These are phyloP conservation scores for Coix lacrymajobi DNA, from an alignment of 176 grass and related monocot genomes.

Conservation along the genomic window DNA sequence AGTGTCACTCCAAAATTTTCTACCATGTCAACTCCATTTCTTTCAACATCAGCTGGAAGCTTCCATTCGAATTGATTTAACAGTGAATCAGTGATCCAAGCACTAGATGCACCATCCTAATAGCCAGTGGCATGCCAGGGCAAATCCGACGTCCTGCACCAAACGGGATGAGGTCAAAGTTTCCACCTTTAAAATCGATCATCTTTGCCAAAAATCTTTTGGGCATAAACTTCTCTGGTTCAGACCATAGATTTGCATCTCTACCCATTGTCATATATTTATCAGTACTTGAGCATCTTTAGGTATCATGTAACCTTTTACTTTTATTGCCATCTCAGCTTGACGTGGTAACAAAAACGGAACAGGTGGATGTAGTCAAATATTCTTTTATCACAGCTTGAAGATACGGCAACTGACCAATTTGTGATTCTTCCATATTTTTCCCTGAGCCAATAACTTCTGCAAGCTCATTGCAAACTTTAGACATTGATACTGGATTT, in stretches of 20 bases:
- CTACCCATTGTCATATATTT: no score
- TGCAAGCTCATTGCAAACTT: slow-evolving; percentile 21
- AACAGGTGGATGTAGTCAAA: no score
- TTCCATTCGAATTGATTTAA: slow-evolving; percentile 29
- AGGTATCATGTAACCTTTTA: slow-evolving; percentile 29
- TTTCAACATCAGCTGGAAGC: slow-evolving; percentile 8
- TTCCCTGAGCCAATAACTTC: slow-evolving; percentile 1
- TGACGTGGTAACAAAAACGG: no score
- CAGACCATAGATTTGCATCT: slow-evolving; percentile 20
- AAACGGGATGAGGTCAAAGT: slow-evolving; percentile 42
- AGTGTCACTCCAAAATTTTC: slow-evolving; percentile 19
- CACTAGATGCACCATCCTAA: slow-evolving; percentile 36
- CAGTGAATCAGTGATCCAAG: slow-evolving; percentile 15
- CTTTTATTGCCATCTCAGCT: no score
- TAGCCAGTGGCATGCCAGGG: slow-evolving; percentile 40
- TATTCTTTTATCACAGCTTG: slow-evolving; percentile 49
- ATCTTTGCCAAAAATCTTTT: slow-evolving; percentile 29
- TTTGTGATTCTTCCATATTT: slow-evolving; percentile 35
- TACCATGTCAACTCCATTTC: slow-evolving; percentile 20
- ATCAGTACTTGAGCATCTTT: background rate
- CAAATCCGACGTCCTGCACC: slow-evolving; percentile 36
- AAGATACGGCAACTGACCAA: slow-evolving; percentile 29
- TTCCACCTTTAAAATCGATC: slow-evolving; percentile 1
- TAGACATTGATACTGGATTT: slow-evolving; percentile 21
- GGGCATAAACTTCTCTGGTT: slow-evolving; percentile 26